A percentile compares a stretch with the other conserved stretches of the same genome.
These are phyloP conservation scores for Trichoderma polysporum DNA, from an alignment of 2,329 filamentous ascomycete genomes.

Conservation along the genomic window DNA sequence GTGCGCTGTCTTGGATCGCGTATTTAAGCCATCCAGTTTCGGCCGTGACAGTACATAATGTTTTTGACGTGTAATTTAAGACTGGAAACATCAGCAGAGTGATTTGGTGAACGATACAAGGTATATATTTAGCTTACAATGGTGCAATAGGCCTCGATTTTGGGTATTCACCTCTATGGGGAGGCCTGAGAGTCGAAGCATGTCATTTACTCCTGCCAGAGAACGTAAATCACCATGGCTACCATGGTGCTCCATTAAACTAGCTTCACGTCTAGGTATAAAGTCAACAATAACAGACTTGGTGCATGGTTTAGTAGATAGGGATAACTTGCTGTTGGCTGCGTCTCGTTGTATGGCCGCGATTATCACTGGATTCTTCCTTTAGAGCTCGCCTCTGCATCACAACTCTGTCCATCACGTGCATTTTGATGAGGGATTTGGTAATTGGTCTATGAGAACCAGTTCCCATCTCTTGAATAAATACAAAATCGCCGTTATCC, in stretches of 20 bases:
- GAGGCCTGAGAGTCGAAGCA: background rate
- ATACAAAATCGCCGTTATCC: background rate
- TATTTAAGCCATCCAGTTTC: constrained; percentile 8
- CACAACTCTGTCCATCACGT: constrained; percentile 8
- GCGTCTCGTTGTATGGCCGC: background rate
- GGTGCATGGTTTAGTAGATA: background rate
- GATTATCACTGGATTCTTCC: background rate
- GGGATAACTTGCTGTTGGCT: background rate
- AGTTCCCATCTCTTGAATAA: constrained; percentile 1
- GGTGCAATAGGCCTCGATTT: background rate
- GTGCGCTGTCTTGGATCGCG: background rate
- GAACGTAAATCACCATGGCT: background rate
- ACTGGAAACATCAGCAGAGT: background rate
- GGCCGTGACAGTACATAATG: background rate
- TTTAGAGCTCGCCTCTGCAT: background rate
- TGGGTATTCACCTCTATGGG: background rate
- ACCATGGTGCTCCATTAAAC: background rate
- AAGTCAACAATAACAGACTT: background rate
- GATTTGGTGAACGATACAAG: too few species aligned
- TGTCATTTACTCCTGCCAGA: background rate
- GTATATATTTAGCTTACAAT: background rate
- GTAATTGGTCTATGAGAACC: background rate
- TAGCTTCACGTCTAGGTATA: background rate
- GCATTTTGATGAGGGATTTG: constrained; percentile 5
- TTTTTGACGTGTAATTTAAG: background rate